Evolutionary conservation across 192 early-diverging fungal species (phyloP).

Genomic region (Kickxella alabastrina): DNA sequence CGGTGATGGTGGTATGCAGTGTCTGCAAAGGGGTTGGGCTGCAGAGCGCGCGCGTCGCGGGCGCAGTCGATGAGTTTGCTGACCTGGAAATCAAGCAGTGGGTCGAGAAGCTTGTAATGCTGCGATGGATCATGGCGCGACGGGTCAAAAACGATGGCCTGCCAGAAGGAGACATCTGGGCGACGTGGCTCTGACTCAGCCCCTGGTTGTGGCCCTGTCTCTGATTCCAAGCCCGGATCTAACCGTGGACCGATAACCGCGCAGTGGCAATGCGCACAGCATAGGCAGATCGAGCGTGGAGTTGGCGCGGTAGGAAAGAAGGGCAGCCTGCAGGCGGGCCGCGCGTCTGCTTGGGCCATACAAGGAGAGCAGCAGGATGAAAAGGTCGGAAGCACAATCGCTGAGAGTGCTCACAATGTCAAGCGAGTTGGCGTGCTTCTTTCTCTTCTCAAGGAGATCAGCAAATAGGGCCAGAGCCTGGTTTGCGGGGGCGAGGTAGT

Average conservation of each 20-base stretch:
- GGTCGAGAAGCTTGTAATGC: constrained; percentile 51
- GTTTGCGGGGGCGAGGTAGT: constrained; percentile 22
- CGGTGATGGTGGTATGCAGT: too few species aligned
- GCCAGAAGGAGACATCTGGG: constrained; percentile 32
- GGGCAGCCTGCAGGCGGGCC: background rate
- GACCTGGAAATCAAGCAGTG: constrained; percentile 42
- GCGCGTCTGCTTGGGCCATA: constrained; percentile 25
- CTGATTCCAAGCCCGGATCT: too few species aligned
- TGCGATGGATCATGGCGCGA: constrained; percentile 36
- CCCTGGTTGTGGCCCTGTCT: background rate
- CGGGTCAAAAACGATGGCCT: constrained; percentile 34
- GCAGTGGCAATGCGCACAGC: too few species aligned
- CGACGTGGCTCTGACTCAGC: background rate
- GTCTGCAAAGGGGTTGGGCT: constrained; percentile 18
- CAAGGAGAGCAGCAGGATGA: constrained; percentile 19
- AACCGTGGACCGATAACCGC: too few species aligned
- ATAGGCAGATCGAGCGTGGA: background rate
- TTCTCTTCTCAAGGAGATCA: constrained; percentile 29
- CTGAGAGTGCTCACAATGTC: constrained; percentile 10
- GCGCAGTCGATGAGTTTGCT: constrained; percentile 43
- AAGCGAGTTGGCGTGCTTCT: constrained; percentile 17
- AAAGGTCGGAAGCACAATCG: constrained; percentile 33
- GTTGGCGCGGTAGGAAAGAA: background rate
- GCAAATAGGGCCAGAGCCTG: constrained; percentile 19
- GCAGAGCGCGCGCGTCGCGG: constrained; percentile 18